Conservation (phyloP, 2,329 filamentous ascomycete genomes). For the Endoconidiophora polonica region DNA sequence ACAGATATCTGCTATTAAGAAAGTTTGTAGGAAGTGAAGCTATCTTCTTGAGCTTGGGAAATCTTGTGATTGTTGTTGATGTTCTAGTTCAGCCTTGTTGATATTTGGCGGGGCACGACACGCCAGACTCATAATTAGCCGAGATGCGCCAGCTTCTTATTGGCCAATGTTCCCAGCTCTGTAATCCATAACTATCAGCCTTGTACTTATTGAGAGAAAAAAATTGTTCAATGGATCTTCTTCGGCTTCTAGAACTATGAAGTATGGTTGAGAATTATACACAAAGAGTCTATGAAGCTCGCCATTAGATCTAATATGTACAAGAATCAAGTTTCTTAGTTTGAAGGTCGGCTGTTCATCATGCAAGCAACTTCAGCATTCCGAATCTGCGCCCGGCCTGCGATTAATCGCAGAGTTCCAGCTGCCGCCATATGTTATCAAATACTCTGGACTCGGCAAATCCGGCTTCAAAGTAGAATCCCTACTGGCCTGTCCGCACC, state of each 20-base stretch:
- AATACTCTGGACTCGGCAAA: neutral
- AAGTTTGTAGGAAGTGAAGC: too few species aligned
- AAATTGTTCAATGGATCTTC: too few species aligned
- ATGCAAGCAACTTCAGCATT: neutral
- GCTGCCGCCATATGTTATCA: neutral
- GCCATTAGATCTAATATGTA: neutral
- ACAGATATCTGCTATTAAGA: too few species aligned
- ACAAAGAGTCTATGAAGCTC: neutral
- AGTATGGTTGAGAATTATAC: too few species aligned
- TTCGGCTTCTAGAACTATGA: too few species aligned
- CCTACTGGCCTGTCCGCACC: neutral
- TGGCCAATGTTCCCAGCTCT: conserved; percentile 6
- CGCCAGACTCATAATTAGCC: conserved; percentile 2
- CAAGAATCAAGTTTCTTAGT: neutral
- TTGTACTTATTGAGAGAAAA: neutral
- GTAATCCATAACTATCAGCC: conserved; percentile 3
- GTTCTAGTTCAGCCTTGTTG: conserved; percentile 8
- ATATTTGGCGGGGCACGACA: conserved; percentile 5
- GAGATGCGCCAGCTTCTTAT: neutral
- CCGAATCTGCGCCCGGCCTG: neutral
- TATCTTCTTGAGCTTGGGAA: too few species aligned
- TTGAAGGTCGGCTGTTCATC: neutral
- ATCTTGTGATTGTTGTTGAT: conserved; percentile 2
- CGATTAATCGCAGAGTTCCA: neutral
- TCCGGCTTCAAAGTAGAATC: too few species aligned